phyloP scores from a whole-genome alignment of 495 filamentous ascomycete genomes.

The Glarea lozoyensis region DNA sequence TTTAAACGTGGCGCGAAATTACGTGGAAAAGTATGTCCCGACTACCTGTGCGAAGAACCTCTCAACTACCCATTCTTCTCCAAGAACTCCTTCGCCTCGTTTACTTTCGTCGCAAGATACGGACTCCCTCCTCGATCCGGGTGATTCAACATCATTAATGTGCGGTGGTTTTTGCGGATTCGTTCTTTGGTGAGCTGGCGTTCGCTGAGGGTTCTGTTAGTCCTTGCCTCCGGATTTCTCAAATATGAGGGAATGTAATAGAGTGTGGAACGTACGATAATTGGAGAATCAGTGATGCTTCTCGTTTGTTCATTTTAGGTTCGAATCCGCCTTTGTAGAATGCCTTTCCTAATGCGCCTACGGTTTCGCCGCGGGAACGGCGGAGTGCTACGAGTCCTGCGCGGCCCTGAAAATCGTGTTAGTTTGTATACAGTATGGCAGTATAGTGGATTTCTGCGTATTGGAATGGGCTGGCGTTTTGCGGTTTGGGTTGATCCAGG shows the following conservation, averaged over 20 bases:
- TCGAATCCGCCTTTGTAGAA: slow-evolving; percentile 99
- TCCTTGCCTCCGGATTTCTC: neutral
- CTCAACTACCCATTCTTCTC: slow-evolving; percentile 54
- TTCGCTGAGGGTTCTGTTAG: slow-evolving; percentile 47
- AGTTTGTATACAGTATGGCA: no score
- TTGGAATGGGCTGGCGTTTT: no score
- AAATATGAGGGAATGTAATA: neutral
- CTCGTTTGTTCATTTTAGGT: slow-evolving; percentile 79
- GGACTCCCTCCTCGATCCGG: slow-evolving; percentile 95
- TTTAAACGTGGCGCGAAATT: no score
- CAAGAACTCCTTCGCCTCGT: slow-evolving; percentile 93
- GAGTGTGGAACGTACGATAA: slow-evolving; percentile 28
- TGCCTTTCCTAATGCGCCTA: slow-evolving; percentile 71
- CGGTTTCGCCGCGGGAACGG: slow-evolving; percentile 63
- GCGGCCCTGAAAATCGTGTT: slow-evolving; percentile 53
- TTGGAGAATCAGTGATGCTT: slow-evolving; percentile 86
- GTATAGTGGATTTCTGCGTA: no score
- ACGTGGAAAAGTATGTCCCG: no score
- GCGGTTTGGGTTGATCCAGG: no score
- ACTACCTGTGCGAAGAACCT: no score
- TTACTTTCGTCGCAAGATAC: slow-evolving; percentile 93
- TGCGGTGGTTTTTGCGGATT: slow-evolving; percentile 90
- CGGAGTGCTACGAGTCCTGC: slow-evolving; percentile 84
- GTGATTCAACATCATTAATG: slow-evolving; percentile 96
- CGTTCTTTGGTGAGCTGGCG: slow-evolving; percentile 80